A percentile compares a stretch with the other conserved stretches of the same genome.
Conservation (phyloP, 495 filamentous ascomycete genomes). For the Xeromyces bisporus region DNA sequence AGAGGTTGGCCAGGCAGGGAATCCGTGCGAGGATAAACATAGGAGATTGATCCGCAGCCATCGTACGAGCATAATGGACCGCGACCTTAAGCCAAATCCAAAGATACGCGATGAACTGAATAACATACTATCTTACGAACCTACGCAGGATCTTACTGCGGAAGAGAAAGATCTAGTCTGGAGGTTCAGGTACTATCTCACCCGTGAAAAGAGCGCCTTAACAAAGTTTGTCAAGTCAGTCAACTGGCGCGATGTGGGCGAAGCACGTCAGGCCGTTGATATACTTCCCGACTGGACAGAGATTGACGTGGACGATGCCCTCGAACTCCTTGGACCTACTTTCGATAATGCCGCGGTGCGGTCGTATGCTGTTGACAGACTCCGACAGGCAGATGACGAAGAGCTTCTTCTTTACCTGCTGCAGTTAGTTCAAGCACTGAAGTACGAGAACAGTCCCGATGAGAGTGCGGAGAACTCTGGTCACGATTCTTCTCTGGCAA, state of each 20-base stretch:
- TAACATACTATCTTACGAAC: conserved; percentile 77
- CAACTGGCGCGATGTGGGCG: conserved; percentile 75
- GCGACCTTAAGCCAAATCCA: conserved; percentile 90
- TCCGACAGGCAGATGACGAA: conserved; percentile 84
- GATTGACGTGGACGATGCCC: conserved; percentile 90
- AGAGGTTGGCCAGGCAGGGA: conserved; percentile 72
- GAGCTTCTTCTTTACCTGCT: conserved; percentile 85
- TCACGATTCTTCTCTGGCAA: conserved; percentile 73
- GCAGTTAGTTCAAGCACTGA: conserved; percentile 89
- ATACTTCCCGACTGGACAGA: conserved; percentile 90
- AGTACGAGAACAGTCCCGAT: conserved; percentile 66
- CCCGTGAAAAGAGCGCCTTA: conserved; percentile 78
- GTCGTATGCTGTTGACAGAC: conserved; percentile 80
- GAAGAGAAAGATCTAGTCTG: conserved; percentile 94
- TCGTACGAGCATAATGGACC: conserved; percentile 79
- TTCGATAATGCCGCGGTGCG: conserved; percentile 80
- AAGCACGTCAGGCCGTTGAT: conserved; percentile 75
- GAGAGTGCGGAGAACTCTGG: conserved; percentile 42
- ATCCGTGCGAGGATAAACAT: conserved; percentile 92
- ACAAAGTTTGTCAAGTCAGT: conserved; percentile 98
- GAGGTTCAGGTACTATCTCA: conserved; percentile 90
- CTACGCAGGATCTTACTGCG: conserved; percentile 67
- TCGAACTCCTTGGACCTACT: conserved; percentile 82
- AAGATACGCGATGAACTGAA: conserved; percentile 91
- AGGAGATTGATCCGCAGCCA: conserved; percentile 79